These are phyloP conservation scores for Phytophthora lateralis DNA, from an alignment of 352 stramenopile genomes.

Conservation along the genomic window DNA sequence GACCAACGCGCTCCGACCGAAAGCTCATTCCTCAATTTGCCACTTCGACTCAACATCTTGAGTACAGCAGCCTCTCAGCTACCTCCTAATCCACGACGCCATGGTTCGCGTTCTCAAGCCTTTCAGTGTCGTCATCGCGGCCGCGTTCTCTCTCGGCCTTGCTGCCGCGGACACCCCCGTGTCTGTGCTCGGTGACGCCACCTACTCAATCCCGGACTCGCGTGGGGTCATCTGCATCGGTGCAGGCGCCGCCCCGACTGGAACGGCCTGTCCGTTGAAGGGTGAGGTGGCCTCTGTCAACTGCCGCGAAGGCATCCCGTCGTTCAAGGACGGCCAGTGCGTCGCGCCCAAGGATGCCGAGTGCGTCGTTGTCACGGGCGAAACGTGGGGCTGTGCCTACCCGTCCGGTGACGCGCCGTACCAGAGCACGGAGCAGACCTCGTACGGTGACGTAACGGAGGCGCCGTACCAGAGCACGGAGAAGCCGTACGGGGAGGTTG, in stretches of 20 bases:
- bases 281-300: slow-evolving; percentile 32
- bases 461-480: slow-evolving; percentile 1
- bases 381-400: slow-evolving; percentile 41
- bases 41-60: slow-evolving; percentile 30
- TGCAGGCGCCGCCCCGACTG: slow-evolving; percentile 14
- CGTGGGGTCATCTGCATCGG: slow-evolving; percentile 29
- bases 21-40: slow-evolving; percentile 37
- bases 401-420: neutral
- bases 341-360: slow-evolving; percentile 35
- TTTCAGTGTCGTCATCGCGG: slow-evolving; percentile 25
- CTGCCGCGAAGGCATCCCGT: slow-evolving; percentile 40
- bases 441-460: neutral
- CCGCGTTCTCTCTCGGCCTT: slow-evolving; percentile 19
- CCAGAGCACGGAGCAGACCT: neutral
- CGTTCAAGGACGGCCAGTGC: slow-evolving; percentile 43
- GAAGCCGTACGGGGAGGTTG: neutral
- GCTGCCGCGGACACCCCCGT: slow-evolving; percentile 26
- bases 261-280: slow-evolving; percentile 38
- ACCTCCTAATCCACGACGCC: neutral
- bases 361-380: slow-evolving; percentile 42
- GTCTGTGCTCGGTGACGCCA: slow-evolving; percentile 48
- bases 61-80: slow-evolving; percentile 23
- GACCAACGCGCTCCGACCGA: slow-evolving; percentile 5
- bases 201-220: slow-evolving; percentile 33
- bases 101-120: slow-evolving; percentile 38